These are phyloP conservation scores for Monilinia vaccinii-corymbosi DNA, from an alignment of 2,329 filamentous ascomycete genomes.

Conservation along the genomic window DNA sequence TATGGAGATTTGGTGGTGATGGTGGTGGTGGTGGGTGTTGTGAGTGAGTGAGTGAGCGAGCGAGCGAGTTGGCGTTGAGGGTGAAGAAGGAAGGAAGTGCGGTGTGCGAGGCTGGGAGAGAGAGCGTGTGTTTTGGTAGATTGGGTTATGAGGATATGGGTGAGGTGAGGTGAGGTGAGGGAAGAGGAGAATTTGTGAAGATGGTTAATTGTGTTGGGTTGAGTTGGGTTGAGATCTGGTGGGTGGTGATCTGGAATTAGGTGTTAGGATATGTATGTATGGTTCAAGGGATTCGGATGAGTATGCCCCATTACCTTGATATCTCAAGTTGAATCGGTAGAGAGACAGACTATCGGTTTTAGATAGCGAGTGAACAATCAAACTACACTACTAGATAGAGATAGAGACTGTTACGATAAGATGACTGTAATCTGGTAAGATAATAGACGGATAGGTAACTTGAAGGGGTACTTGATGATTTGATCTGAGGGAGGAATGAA, in stretches of 20 bases:
- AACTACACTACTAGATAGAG: no score
- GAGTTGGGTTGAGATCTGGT: background rate
- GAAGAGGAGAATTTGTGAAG: background rate
- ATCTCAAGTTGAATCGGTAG: background rate
- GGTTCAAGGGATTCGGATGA: background rate
- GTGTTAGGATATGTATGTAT: background rate
- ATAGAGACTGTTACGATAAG: background rate
- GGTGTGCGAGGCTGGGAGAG: slow-evolving; percentile 15
- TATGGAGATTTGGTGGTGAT: background rate
- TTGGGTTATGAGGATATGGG: background rate
- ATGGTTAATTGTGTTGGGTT: background rate
- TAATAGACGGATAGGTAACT: background rate
- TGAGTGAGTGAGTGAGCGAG: no score
- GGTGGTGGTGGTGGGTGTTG: no score
- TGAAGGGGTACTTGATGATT: background rate
- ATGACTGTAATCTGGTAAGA: background rate
- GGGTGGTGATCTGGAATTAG: background rate
- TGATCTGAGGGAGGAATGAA: background rate
- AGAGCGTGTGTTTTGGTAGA: background rate
- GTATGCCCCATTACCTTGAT: background rate
- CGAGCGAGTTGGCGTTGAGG: background rate
- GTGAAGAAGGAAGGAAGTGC: slow-evolving; percentile 11
- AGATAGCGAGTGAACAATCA: background rate
- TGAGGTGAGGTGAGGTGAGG: no score
- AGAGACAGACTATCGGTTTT: background rate